Evolutionary conservation across 805 yeast genomes (phyloP).

Genomic region (Kuraishia floccosa): DNA sequence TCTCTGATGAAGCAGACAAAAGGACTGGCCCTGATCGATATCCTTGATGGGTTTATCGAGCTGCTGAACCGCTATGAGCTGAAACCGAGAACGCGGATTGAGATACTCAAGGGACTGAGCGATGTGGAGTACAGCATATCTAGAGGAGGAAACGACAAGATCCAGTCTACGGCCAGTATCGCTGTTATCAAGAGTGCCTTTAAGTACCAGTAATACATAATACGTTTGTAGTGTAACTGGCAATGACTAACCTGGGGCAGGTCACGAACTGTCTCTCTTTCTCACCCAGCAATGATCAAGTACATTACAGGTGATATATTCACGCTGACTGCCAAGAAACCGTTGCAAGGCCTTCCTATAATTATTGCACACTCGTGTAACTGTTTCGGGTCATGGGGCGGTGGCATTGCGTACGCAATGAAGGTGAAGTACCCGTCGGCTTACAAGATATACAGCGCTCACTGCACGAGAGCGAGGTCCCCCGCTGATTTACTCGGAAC

Average conservation of each 20-base stretch:
- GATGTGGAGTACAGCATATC: slow-evolving; percentile 89
- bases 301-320: slow-evolving; percentile 54
- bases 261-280: not conserved
- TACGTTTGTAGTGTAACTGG: not conserved
- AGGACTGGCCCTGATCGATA: slow-evolving; percentile 86
- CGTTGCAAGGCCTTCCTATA: too few species aligned
- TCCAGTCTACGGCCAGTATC: slow-evolving; percentile 83
- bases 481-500: slow-evolving; percentile 39
- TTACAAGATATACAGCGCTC: slow-evolving; percentile 31
- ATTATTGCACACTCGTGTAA: slow-evolving; percentile 74
- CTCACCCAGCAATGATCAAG: slow-evolving; percentile 8
- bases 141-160: slow-evolving; percentile 84
- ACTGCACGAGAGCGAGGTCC: slow-evolving; percentile 21
- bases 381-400: slow-evolving; percentile 75
- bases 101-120: slow-evolving; percentile 58
- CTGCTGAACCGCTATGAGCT: slow-evolving; percentile 62
- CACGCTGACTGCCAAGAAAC: slow-evolving; percentile 16
- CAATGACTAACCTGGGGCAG: not conserved
- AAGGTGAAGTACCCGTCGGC: slow-evolving; percentile 44
- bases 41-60: slow-evolving; percentile 66
- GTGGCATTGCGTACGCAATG: slow-evolving; percentile 64
- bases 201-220: slow-evolving; percentile 24
- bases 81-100: slow-evolving; percentile 46
- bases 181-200: slow-evolving; percentile 71
- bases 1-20: slow-evolving; percentile 52